A percentile compares a stretch with the other conserved stretches of the same genome.
These are phyloP conservation scores for Fusarium oligoseptatum DNA, from an alignment of 2,329 filamentous ascomycete species.

Conservation along the genomic window DNA sequence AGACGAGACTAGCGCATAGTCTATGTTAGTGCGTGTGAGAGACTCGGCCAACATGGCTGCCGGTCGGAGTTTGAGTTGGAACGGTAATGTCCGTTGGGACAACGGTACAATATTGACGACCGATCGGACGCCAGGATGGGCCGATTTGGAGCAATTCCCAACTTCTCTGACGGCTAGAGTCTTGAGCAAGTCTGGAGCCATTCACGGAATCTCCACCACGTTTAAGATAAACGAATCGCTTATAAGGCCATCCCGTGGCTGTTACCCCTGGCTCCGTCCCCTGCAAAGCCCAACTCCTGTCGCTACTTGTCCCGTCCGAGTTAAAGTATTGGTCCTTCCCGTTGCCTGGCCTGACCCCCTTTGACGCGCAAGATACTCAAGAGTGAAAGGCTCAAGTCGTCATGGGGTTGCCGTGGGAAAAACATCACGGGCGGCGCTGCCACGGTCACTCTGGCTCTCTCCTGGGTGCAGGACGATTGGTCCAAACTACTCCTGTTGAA, in stretches of 20 bases:
- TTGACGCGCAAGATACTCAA: background rate
- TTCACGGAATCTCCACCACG: conserved; percentile 28
- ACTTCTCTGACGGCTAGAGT: conserved; percentile 37
- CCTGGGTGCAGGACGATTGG: conserved; percentile 40
- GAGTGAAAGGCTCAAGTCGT: background rate
- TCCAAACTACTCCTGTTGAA: conserved; percentile 49
- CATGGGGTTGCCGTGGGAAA: conserved; percentile 44
- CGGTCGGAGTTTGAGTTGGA: conserved; percentile 31
- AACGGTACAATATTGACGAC: conserved; percentile 38
- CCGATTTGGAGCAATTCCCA: conserved; percentile 7
- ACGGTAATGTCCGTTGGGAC: conserved; percentile 39
- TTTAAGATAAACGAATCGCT: conserved; percentile 41
- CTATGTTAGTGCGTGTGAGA: background rate
- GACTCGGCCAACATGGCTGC: conserved; percentile 9
- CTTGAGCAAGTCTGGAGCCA: conserved; percentile 10
- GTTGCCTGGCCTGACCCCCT: background rate
- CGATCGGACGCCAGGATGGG: conserved; percentile 15
- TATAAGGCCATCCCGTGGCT: conserved; percentile 34
- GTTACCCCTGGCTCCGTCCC: conserved; percentile 23
- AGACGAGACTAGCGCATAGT: conserved; percentile 13
- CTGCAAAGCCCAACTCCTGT: conserved; percentile 32
- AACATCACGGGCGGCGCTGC: conserved; percentile 44
- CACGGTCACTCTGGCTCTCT: conserved; percentile 36
- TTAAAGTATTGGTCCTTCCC: background rate
- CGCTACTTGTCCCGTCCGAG: conserved; percentile 9